Conservation (phyloP, 169 alveolate species). For the Plasmodium sp. region DNA sequence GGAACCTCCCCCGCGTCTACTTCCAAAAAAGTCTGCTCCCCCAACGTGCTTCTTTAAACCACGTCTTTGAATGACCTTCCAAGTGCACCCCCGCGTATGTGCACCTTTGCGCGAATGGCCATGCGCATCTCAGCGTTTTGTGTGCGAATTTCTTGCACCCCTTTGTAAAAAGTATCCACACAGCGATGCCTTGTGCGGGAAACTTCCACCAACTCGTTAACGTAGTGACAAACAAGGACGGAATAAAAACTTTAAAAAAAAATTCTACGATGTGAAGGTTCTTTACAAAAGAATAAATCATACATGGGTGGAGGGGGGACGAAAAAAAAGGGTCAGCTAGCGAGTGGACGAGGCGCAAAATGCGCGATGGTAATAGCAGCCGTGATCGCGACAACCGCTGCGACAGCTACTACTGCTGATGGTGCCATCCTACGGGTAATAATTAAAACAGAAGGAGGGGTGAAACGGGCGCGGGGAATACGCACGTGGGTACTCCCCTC, state of each 20-base stretch:
- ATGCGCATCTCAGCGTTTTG: not conserved
- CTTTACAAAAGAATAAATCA: not conserved
- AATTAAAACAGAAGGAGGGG: not conserved
- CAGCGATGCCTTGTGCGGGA: not conserved
- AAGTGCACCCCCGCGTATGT: not conserved
- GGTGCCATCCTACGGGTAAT: not conserved
- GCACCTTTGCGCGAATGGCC: not conserved
- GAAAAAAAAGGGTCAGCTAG: not conserved
- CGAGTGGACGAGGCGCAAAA: not conserved
- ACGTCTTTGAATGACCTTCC: not conserved
- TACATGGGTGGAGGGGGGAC: not conserved
- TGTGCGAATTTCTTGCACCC: not conserved
- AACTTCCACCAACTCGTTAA: not conserved
- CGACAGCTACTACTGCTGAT: not conserved
- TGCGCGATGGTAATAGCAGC: not conserved
- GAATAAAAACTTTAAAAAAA: constrained; percentile 19
- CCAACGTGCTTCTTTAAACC: not conserved
- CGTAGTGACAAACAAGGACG: not conserved
- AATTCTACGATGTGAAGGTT: constrained; percentile 3
- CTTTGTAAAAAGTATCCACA: not conserved
- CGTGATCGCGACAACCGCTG: not conserved
- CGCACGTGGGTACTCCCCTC: not conserved
- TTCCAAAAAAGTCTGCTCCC: not conserved
- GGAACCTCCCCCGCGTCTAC: not conserved
- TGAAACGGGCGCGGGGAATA: not conserved